Percentiles rank a stretch among this genome's conserved stretches.
Evolutionary conservation across 192 early-diverging fungal genomes (phyloP).

Genomic region (Kickxella alabastrina): DNA sequence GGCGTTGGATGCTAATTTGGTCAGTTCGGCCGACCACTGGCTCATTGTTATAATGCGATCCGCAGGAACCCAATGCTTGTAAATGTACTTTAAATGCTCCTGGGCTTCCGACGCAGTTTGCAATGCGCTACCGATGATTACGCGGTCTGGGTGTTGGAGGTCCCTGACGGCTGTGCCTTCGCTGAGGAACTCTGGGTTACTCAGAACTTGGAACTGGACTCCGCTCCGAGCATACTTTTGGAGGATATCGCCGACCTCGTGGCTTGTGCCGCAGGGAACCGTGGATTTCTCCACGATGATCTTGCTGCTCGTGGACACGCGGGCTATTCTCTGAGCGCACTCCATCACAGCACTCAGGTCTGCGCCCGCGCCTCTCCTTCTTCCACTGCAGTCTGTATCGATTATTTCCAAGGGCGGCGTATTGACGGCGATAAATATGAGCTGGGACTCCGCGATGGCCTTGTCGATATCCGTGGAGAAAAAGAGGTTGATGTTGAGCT

Average conservation of each 20-base stretch:
- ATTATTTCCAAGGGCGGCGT: conserved; percentile 74
- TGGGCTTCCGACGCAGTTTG: conserved; percentile 78
- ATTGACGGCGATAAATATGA: conserved; percentile 92
- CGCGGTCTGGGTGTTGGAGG: conserved; percentile 81
- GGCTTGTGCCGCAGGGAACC: conserved; percentile 88
- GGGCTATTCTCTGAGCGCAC: conserved; percentile 79
- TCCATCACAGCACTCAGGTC: conserved; percentile 72
- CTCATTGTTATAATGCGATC: conserved; percentile 87
- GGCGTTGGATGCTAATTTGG: conserved; percentile 92
- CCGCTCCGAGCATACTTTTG: conserved; percentile 58
- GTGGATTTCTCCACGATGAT: conserved; percentile 95
- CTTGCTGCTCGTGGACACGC: conserved; percentile 72
- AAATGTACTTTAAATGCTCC: conserved; percentile 68
- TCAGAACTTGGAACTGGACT: conserved; percentile 80
- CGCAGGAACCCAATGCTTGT: conserved; percentile 79
- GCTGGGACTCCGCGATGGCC: conserved; percentile 72
- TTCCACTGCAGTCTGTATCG: conserved; percentile 30
- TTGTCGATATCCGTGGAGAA: conserved; percentile 80
- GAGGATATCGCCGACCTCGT: conserved; percentile 79
- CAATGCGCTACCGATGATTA: conserved; percentile 88
- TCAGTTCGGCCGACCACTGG: conserved; percentile 92
- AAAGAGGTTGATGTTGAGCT: conserved; percentile 79
- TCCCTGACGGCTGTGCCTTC: conserved; percentile 88
- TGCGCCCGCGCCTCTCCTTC: conserved; percentile 66
- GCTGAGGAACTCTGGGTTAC: conserved; percentile 94